These are phyloP conservation scores for Cucurbita argyrosperma DNA, from an alignment of 306 rosid genomes.

Conservation along the genomic window DNA sequence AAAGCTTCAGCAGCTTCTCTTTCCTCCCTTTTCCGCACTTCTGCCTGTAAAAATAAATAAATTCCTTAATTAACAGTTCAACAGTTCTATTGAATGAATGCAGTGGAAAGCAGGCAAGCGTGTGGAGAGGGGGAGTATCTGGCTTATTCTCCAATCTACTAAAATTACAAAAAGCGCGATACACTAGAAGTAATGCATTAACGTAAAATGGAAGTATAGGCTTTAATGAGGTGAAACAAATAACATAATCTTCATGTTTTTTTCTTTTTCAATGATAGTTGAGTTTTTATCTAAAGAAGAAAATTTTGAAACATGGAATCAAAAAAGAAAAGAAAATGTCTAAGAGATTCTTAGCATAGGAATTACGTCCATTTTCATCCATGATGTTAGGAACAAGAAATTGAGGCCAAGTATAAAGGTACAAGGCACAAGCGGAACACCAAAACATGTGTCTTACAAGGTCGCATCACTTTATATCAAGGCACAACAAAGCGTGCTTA, in stretches of 20 bases:
- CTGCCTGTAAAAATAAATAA: slow-evolving; percentile 34
- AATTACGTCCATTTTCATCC: neutral
- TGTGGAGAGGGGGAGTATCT: neutral
- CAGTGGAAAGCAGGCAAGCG: neutral
- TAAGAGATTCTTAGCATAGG: neutral
- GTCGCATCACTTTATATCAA: neutral
- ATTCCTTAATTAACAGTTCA: neutral
- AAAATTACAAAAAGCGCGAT: neutral
- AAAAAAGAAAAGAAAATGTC: neutral
- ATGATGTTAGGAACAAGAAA: neutral
- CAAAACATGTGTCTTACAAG: neutral
- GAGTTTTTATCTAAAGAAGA: neutral
- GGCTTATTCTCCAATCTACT: neutral
- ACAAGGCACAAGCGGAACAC: neutral
- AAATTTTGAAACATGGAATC: neutral
- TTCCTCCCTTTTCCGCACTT: slow-evolving; percentile 87
- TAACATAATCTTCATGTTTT: neutral
- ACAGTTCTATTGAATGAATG: neutral
- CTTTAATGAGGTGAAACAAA: neutral
- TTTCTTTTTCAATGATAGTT: neutral
- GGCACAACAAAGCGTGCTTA: neutral
- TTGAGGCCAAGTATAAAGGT: neutral
- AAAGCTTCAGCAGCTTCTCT: slow-evolving; percentile 94
- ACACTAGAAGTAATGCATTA: neutral
- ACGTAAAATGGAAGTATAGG: neutral